Evolutionary conservation across 768 basidiomycete species (phyloP), one percentile per base, ranked within the genome.

Genomic region (Boletus sp.): DNA sequence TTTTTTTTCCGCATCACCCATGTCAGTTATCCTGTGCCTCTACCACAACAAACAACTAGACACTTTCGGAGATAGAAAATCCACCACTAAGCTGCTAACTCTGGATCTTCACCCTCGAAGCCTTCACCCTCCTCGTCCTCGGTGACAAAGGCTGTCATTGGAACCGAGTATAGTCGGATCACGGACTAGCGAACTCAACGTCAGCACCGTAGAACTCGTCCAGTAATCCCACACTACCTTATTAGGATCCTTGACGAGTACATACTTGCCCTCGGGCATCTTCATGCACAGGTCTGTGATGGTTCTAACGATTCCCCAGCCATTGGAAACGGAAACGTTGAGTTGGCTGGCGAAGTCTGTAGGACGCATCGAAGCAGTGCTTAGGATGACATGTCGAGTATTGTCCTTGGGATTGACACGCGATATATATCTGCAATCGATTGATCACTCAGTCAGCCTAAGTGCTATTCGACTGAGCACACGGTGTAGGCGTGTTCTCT

Each of bases 271-370:
- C 74, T 98, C 96, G 20, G 93, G 92, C 86, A 94, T 88, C 74
- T 95, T 94, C 85, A 97, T 85, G 72, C 90, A 92, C 58, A 98
- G 74, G 67, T 99, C 97, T 30, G 92, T 89, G 57, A 99, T 87
- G 12, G 92, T 96, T 57, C 97, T 83, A 33, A 98, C 92, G 67
- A 99, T 98, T 53, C 97, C 97, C 97, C 97, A 99, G 11, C 97
- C 97, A 69, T 98, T 98, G 35, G 90, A 78, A 53, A 98, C 76
- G 29, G 94, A 96, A 37, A 99, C 87, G 71, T 98, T 98, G 62
- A 98, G 89, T 74, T 98, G 97, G 7, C 78, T 81, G 9, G 97
- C 95, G 66, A 98, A 98, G 60, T 98, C 97, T 18, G 83, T 81
- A 6, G 97, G 96, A 51, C 96, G 92, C 83, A 94, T 87, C 18